Evolutionary conservation across 805 yeast genomes (phyloP).

Genomic region (Kodamaea kakaduensis): DNA sequence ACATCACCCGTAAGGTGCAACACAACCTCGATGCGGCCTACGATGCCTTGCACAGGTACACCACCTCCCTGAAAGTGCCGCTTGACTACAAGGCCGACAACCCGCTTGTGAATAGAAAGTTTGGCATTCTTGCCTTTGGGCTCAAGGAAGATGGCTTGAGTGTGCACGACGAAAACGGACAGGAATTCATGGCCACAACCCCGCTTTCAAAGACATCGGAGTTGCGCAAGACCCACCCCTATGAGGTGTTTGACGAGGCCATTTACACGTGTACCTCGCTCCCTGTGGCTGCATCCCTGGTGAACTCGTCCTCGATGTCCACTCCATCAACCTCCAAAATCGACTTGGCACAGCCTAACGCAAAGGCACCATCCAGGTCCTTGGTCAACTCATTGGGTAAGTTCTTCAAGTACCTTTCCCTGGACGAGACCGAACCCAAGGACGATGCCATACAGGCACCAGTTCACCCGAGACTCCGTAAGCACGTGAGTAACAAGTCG

Average conservation of each 20-base stretch:
- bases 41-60: conserved; percentile 23
- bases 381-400: conserved; percentile 32
- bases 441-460: conserved; percentile 7
- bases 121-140: conserved; percentile 39
- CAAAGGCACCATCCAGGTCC: conserved; percentile 13
- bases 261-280: conserved; percentile 39
- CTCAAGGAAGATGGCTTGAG: conserved; percentile 20
- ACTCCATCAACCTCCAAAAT: conserved; percentile 4
- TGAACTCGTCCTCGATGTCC: conserved; percentile 2
- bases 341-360: conserved; percentile 3
- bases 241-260: conserved; percentile 65
- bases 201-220: conserved; percentile 26
- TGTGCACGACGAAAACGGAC: conserved; percentile 8
- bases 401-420: conserved; percentile 34
- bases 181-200: conserved; percentile 12
- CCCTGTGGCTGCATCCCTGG: conserved; percentile 14
- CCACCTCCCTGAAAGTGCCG: conserved; percentile 13
- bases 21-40: conserved; percentile 27
- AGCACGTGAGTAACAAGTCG: conserved; percentile 6
- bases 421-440: conserved; percentile 21
- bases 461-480: conserved; percentile 2
- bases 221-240: conserved; percentile 51
- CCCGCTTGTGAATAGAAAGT: conserved; percentile 46
- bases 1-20: conserved; percentile 28
- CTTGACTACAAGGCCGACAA: conserved; percentile 31